Evolutionary conservation across 441 rosid genomes (phyloP).

Genomic region (Eruca vesicaria): DNA sequence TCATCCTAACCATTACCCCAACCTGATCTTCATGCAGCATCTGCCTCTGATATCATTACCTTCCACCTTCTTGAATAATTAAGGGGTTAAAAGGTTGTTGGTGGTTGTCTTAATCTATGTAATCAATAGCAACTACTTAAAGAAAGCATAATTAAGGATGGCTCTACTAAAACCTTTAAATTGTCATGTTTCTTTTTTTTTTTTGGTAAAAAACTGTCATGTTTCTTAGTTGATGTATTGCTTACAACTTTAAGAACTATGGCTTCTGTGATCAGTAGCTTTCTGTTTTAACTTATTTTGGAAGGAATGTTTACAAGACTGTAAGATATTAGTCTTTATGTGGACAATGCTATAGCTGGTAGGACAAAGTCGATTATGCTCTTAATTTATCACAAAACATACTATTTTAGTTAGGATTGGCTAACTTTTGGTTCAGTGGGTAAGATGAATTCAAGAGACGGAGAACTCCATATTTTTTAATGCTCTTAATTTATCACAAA

Average conservation of each 20-base stretch:
- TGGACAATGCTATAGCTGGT: no score
- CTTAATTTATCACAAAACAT: no score
- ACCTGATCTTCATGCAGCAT: conserved; percentile 37
- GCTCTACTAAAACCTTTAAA: conserved; percentile 10
- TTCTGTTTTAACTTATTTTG: conserved; percentile 11
- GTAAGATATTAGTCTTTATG: neutral
- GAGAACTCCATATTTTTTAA: neutral
- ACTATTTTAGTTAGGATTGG: no score
- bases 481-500: no score
- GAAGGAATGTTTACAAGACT: neutral
- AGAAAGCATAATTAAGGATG: conserved; percentile 2
- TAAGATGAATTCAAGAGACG: no score
- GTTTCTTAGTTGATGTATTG: conserved; percentile 19
- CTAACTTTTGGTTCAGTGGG: no score
- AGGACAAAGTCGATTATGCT: no score
- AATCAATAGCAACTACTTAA: neutral
- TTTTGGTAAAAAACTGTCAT: conserved; percentile 12
- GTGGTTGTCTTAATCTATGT: neutral
- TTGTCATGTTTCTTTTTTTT: no score
- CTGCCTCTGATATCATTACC: conserved; percentile 49
- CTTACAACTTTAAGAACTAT: neutral
- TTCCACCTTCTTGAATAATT: conserved; percentile 50
- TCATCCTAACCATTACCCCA: conserved; percentile 35
- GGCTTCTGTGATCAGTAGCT: conserved; percentile 22
- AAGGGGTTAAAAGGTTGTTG: neutral